Evolutionary conservation across 352 stramenopile genomes (phyloP).

Genomic region (Globisporangium sylvaticum): DNA sequence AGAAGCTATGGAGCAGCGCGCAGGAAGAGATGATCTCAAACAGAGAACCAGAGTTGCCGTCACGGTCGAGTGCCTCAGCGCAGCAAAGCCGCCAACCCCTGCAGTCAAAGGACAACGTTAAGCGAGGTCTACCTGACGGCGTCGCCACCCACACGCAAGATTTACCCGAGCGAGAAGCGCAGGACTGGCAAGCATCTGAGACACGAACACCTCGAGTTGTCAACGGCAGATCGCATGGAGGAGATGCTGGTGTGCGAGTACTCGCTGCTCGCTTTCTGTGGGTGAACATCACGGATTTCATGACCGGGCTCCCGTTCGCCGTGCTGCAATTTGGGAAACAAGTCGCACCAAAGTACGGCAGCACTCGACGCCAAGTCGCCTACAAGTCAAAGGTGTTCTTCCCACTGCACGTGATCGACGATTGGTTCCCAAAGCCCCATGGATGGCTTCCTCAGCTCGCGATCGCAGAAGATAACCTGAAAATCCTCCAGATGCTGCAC

Average conservation of each 20-base stretch:
- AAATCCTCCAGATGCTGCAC: not conserved
- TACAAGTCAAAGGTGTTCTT: slow-evolving; percentile 8
- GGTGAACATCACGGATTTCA: not conserved
- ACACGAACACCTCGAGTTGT: not conserved
- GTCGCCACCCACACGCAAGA: not conserved
- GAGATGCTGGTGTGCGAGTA: not conserved
- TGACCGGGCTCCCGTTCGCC: slow-evolving; percentile 2
- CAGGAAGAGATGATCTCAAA: not conserved
- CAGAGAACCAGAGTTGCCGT: too few species aligned
- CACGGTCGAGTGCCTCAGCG: not conserved
- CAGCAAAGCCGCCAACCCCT: too few species aligned
- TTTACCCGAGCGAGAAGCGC: not conserved
- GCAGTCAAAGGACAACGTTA: too few species aligned
- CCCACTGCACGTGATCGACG: not conserved
- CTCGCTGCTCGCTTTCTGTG: not conserved
- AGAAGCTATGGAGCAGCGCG: not conserved
- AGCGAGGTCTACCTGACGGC: too few species aligned
- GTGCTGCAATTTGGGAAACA: not conserved
- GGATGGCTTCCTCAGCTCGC: slow-evolving; percentile 1
- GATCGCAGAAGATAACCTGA: slow-evolving; percentile 1
- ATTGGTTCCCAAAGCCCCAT: not conserved
- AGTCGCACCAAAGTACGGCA: not conserved
- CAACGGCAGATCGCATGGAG: not conserved
- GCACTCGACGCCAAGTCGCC: not conserved
- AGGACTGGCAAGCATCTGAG: not conserved